Evolutionary conservation across 1,284 basidiomycete species (phyloP), one percentile per base, ranked within the genome.

Genomic region (Malassezia pachydermatis): DNA sequence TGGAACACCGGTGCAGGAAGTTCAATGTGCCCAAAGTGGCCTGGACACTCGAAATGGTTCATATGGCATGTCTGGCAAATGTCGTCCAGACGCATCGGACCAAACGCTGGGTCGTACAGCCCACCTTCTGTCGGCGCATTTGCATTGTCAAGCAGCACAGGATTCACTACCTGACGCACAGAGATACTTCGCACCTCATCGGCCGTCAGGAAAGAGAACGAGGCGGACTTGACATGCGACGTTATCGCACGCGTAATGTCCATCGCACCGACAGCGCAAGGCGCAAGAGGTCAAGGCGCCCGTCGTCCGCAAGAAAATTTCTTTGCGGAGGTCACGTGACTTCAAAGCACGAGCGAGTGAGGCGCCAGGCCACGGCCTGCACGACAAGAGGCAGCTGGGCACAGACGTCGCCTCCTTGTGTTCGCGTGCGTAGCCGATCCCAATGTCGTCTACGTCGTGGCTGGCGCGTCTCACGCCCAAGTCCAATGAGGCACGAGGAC

Each of bases 21-120:
- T 63, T 96, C 89, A 59, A 99, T 92, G 74, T 98, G 94, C n/a
- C 94, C 94, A 76, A 87, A 98, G 74, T 99, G 94, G 6, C 94
- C 94, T 0, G 94, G 92, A 73, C 94, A 99, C 54, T 84, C 83
- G 74, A 84, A 96, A 66, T 87, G 89, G 41, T 82, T 86, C 59
- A 92, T 79, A 48, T 80, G 82, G 73, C 94, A 99, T 73, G 94
- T 95, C 60, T 84, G 77, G 74, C 94, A 99, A 56, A 90, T 95
- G 54, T 58, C 53, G 55, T 55, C 48, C 10, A 51, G 46, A 22
- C 57, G 56, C 73, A 84, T 84, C 23, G 94, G 94, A 2, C 94
- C 94, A 20, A 98, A 81, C 36, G 86, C 83, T 45, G 89, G 86
- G 75, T 99, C 94, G 71, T 98, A 98, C 44, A 99, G 77, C 54